Percentiles rank a stretch among this genome's conserved stretches.
These are phyloP conservation scores for Cyclotella choctawhatcheeana DNA, from an alignment of 108 stramenopile genomes.

Conservation along the genomic window DNA sequence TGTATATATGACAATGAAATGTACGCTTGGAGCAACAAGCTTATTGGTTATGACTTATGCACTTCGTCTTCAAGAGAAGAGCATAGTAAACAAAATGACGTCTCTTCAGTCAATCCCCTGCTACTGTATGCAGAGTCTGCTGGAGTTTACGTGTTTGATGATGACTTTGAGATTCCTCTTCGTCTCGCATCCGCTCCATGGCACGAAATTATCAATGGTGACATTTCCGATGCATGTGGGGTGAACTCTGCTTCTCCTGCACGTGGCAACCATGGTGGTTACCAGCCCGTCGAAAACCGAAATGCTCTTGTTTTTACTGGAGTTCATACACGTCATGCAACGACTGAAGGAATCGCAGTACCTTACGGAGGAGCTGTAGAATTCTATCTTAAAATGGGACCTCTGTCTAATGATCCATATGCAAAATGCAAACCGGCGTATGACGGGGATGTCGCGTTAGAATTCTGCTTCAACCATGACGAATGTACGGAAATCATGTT, in stretches of 20 bases:
- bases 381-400: conserved; percentile 49
- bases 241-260: conserved; percentile 25
- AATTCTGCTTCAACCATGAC: conserved; percentile 11
- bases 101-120: conserved; percentile 28
- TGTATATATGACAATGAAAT: conserved; percentile 49
- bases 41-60: conserved; percentile 48
- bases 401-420: conserved; percentile 10
- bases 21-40: conserved; percentile 37
- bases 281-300: conserved; percentile 15
- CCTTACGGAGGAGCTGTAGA: conserved; percentile 38
- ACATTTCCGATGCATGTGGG: conserved; percentile 42
- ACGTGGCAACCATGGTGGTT: conserved; percentile 30
- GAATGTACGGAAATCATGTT: conserved; percentile 23
- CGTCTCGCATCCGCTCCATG: conserved; percentile 37
- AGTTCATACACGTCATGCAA: conserved; percentile 26
- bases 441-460: conserved; percentile 39
- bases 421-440: conserved; percentile 37
- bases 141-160: conserved; percentile 50
- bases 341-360: conserved; percentile 28
- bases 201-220: conserved; percentile 45
- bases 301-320: conserved; percentile 48
- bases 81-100: conserved; percentile 4
- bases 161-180: conserved; percentile 44
- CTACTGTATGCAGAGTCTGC: conserved; percentile 16
- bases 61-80: conserved; percentile 34